These are phyloP conservation scores for Dactylorhiza incarnata DNA, from an alignment of 106 monocot species.

Conservation along the genomic window DNA sequence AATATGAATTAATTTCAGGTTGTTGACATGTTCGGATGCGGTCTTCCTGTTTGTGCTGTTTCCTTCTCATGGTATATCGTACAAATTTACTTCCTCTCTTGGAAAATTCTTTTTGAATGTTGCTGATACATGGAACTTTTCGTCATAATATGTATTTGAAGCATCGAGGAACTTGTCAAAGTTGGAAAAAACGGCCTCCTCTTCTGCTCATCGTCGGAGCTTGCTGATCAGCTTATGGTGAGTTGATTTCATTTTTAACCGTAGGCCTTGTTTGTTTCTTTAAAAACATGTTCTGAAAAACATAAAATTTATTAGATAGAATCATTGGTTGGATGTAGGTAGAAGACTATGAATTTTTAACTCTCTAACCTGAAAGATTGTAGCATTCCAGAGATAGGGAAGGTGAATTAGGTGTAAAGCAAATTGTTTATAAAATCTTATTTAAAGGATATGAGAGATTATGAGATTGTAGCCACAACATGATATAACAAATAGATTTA, in stretches of 20 bases:
- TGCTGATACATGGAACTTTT: neutral
- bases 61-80: constrained; percentile 71
- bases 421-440: too few relatives aligned
- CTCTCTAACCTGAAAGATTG: too few relatives aligned
- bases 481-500: too few relatives aligned
- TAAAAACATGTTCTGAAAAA: too few relatives aligned
- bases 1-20: constrained; percentile 29
- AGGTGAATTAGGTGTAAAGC: too few relatives aligned
- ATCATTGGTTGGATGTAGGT: too few relatives aligned
- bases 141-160: constrained; percentile 23
- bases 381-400: too few relatives aligned
- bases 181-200: constrained; percentile 80
- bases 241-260: constrained; percentile 4
- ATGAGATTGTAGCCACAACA: too few relatives aligned
- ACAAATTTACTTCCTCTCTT: neutral
- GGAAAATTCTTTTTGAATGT: neutral
- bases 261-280: too few relatives aligned
- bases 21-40: constrained; percentile 98
- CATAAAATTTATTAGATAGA: too few relatives aligned
- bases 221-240: constrained; percentile 89
- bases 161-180: constrained; percentile 87
- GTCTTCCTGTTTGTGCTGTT: constrained; percentile 86
- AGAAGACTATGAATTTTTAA: too few relatives aligned
- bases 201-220: constrained; percentile 81
- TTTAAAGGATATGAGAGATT: too few relatives aligned